Conservation (phyloP, 2,329 filamentous ascomycete species). For the Ceratocystis papillata region DNA sequence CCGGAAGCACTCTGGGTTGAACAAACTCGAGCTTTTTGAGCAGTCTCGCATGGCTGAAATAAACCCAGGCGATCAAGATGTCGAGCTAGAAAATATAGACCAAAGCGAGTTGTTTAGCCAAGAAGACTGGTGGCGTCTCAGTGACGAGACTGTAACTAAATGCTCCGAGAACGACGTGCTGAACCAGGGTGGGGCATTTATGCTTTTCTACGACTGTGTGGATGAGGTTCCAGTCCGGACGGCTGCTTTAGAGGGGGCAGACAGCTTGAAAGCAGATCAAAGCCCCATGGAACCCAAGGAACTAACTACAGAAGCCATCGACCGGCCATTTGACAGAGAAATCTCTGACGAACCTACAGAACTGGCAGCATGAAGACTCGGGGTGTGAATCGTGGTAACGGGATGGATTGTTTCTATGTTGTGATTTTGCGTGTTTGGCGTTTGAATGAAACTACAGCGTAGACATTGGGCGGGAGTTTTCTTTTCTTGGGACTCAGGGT, state of each 20-base stretch:
- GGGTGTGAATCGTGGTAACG: not conserved
- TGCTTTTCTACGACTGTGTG: conserved; percentile 87
- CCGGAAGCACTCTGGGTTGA: conserved; percentile 46
- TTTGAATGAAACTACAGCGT: conserved; percentile 8
- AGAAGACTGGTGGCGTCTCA: conserved; percentile 70
- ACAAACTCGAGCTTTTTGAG: conserved; percentile 10
- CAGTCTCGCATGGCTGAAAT: conserved; percentile 23
- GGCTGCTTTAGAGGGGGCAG: conserved; percentile 26
- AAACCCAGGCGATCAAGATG: conserved; percentile 20
- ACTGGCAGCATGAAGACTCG: not conserved
- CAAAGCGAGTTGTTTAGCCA: conserved; percentile 23
- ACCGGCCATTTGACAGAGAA: not conserved
- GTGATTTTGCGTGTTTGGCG: conserved; percentile 10
- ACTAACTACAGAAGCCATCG: not conserved
- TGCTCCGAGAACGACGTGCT: conserved; percentile 65
- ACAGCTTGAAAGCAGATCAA: not conserved
- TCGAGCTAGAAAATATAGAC: conserved; percentile 23
- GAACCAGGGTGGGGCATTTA: conserved; percentile 74
- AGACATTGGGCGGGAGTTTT: conserved; percentile 3
- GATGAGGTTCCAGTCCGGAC: conserved; percentile 42
- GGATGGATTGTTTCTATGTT: not conserved
- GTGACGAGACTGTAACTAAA: conserved; percentile 71
- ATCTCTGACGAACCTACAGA: not conserved
- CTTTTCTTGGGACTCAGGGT: not conserved
- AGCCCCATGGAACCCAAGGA: not conserved